phyloP scores from a whole-genome alignment of 2,329 filamentous ascomycete genomes.

The Diatrype stigma region DNA sequence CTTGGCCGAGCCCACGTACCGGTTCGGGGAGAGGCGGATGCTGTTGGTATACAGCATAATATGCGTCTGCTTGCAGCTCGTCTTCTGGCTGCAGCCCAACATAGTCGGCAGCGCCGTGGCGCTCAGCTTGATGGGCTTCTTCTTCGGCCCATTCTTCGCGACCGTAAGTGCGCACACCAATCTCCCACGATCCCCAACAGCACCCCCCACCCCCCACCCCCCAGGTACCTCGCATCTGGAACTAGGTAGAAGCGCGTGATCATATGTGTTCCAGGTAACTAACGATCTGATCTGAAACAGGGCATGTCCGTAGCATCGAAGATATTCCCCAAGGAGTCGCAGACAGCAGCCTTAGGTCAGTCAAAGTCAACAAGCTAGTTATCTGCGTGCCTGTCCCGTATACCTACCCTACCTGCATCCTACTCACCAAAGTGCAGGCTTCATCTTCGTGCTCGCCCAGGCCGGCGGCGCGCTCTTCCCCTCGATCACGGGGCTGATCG shows the following conservation, averaged over 20 bases:
- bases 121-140: conserved; percentile 49
- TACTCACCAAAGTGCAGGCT: no score
- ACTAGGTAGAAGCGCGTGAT: no score
- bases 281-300: conserved; percentile 22
- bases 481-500: conserved; percentile 45
- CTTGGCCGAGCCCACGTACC: conserved; percentile 55
- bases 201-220: not conserved
- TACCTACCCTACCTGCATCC: no score
- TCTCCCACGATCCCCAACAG: no score
- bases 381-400: no score
- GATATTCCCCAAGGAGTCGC: conserved; percentile 41
- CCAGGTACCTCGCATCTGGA: not conserved
- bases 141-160: conserved; percentile 51
- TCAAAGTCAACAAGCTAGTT: no score
- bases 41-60: conserved; percentile 49
- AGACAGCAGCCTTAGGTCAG: conserved; percentile 43
- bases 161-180: conserved; percentile 35
- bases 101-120: conserved; percentile 51
- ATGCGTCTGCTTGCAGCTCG: conserved; percentile 49
- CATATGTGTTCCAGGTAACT: not conserved
- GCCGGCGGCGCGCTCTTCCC: conserved; percentile 49
- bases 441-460: conserved; percentile 49
- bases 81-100: conserved; percentile 62
- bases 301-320: conserved; percentile 50
- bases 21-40: conserved; percentile 56